Conservation (phyloP, 345 rosid genomes). For the Gossypium turneri region DNA sequence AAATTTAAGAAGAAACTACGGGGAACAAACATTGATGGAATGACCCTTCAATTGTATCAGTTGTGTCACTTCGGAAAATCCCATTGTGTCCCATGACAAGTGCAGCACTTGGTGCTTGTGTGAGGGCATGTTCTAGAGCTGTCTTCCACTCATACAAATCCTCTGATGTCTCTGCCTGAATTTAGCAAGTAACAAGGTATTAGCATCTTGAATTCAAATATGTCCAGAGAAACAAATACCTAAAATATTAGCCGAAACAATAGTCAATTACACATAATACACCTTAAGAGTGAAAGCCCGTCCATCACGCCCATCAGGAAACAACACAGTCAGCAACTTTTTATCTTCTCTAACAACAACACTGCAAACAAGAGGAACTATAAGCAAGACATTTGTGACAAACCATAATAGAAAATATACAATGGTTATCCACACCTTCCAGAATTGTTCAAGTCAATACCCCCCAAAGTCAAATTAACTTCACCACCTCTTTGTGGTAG, state of each 20-base stretch:
- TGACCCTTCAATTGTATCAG: constrained; percentile 75
- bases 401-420: constrained; percentile 14
- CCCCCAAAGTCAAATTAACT: constrained; percentile 91
- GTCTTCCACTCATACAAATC: constrained; percentile 95
- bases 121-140: constrained; percentile 88
- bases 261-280: constrained; percentile 16
- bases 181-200: constrained; percentile 14
- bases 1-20: constrained; percentile 12
- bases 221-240: too few species aligned
- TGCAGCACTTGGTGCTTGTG: constrained; percentile 96
- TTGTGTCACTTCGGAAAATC: constrained; percentile 69
- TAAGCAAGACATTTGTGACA: constrained; percentile 23
- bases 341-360: constrained; percentile 98
- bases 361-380: constrained; percentile 42
- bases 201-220: constrained; percentile 6
- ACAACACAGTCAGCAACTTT: constrained; percentile 83
- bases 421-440: constrained; percentile 62
- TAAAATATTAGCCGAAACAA: constrained; percentile 8
- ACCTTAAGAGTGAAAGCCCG: constrained; percentile 99
- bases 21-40: constrained; percentile 65
- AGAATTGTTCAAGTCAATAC: constrained; percentile 94
- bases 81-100: constrained; percentile 95
- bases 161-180: constrained; percentile 89
- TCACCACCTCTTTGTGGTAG: constrained; percentile 95
- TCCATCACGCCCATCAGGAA: constrained; percentile 99